Conservation (phyloP, 1,284 basidiomycete species). For the Coriolopsis trogii region DNA sequence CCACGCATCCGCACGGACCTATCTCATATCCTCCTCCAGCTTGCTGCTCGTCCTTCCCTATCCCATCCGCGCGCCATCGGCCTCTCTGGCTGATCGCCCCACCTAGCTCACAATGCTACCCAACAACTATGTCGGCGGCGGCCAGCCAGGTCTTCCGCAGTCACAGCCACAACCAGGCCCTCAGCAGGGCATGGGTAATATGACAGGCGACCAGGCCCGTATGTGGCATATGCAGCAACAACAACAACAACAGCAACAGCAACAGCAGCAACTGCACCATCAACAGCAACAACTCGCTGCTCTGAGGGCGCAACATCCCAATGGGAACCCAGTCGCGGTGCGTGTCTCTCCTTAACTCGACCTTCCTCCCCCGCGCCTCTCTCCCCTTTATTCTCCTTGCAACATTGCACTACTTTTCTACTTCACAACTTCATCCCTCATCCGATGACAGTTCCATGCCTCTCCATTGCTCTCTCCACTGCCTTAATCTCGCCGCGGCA, state of each 20-base stretch:
- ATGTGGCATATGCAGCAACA: constrained; percentile 61
- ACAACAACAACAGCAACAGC: constrained; percentile 39
- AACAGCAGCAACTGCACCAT: constrained; percentile 31
- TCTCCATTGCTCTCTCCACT: constrained; percentile 24
- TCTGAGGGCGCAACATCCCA: not conserved
- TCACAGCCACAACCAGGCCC: constrained; percentile 34
- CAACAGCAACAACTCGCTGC: constrained; percentile 1
- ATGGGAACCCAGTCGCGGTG: constrained; percentile 8
- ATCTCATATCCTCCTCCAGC: constrained; percentile 30
- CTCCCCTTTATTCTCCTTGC: constrained; percentile 5
- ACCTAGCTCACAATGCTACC: constrained; percentile 26
- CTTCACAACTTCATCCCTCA: not conserved
- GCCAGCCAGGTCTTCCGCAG: constrained; percentile 48
- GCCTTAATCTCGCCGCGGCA: constrained; percentile 24
- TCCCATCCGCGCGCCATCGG: constrained; percentile 23
- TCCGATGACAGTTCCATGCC: too few species aligned
- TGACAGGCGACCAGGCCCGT: constrained; percentile 48
- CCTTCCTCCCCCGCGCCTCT: too few species aligned
- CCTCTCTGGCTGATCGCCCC: constrained; percentile 20
- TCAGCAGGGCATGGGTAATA: constrained; percentile 44
- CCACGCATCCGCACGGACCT: constrained; percentile 20
- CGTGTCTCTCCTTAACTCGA: constrained; percentile 15
- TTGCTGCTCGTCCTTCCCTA: constrained; percentile 3
- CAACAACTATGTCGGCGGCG: constrained; percentile 44
- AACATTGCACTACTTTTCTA: not conserved